A percentile compares a stretch with the other conserved stretches of the same genome.
Evolutionary conservation across 148 eudicot genomes (phyloP).

Genomic region (Vaccinium macrocarpon): DNA sequence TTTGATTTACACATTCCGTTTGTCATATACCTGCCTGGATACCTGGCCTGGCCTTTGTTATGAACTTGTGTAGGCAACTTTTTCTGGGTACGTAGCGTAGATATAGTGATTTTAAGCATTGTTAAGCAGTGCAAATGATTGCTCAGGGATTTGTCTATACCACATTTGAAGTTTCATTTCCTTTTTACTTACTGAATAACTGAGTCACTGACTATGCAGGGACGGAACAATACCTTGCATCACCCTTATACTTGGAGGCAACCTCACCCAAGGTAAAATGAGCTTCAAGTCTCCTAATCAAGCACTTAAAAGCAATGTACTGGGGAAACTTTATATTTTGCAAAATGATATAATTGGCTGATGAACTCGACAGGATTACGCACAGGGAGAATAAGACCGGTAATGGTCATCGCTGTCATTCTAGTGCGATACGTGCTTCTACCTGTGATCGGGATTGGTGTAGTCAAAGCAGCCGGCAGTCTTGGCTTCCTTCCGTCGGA

Average conservation of each 20-base stretch:
- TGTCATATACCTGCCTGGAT: not conserved
- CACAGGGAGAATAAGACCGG: slow-evolving; percentile 36
- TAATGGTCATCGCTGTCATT: slow-evolving; percentile 41
- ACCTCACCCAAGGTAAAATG: slow-evolving; percentile 66
- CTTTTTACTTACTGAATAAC: not conserved
- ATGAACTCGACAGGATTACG: slow-evolving; percentile 48
- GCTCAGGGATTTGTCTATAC: not conserved
- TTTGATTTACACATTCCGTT: not conserved
- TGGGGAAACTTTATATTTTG: not conserved
- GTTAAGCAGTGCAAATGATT: not conserved
- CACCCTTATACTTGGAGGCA: slow-evolving; percentile 84
- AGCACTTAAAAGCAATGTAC: not conserved
- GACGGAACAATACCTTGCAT: slow-evolving; percentile 72
- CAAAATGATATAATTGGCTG: not conserved
- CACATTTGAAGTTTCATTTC: not conserved
- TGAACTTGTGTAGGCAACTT: not conserved
- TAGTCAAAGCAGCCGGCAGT: slow-evolving; percentile 50
- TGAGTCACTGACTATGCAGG: slow-evolving; percentile 28
- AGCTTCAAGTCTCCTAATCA: not conserved
- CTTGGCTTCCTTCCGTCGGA: slow-evolving; percentile 77
- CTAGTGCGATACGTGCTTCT: slow-evolving; percentile 57
- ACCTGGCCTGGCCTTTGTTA: not conserved
- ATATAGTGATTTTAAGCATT: not conserved
- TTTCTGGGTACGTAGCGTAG: not conserved
- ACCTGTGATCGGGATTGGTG: slow-evolving; percentile 63